phyloP scores from a whole-genome alignment of 805 yeast species.

The Alloascoidea hylecoeti region DNA sequence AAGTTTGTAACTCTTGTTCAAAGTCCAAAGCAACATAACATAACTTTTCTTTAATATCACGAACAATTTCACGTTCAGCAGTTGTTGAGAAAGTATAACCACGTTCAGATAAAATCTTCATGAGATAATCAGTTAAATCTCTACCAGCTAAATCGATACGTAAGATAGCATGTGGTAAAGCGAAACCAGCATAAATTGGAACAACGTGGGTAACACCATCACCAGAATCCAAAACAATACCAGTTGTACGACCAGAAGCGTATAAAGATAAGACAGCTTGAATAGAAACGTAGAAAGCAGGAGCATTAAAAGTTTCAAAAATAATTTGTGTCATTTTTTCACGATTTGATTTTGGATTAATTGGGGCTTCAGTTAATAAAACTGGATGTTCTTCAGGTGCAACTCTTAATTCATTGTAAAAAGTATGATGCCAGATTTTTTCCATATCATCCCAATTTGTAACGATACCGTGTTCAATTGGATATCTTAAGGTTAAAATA shows the following conservation, averaged over 20 bases:
- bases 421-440: constrained; percentile 99
- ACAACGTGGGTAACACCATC: constrained; percentile 99
- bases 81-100: constrained; percentile 98
- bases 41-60: constrained; percentile 94
- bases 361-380: constrained; percentile 97
- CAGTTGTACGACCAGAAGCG: constrained; percentile 99
- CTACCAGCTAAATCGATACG: constrained; percentile 99
- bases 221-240: constrained; percentile 99
- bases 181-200: constrained; percentile 99
- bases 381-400: constrained; percentile 99
- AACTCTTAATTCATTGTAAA: constrained; percentile 99
- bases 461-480: constrained; percentile 99
- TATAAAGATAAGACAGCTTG: constrained; percentile 97
- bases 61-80: constrained; percentile 95
- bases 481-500: constrained; percentile 96
- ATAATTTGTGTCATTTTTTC: constrained; percentile 99
- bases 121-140: constrained; percentile 97
- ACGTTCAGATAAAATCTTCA: constrained; percentile 97
- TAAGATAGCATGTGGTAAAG: constrained; percentile 96
- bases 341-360: constrained; percentile 99
- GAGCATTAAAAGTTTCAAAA: constrained; percentile 98
- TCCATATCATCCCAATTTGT: constrained; percentile 99
- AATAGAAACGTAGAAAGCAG: constrained; percentile 97
- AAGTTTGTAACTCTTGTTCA: constrained; percentile 99
- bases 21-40: constrained; percentile 98